Percentiles rank a stretch among this genome's conserved stretches.
phyloP scores from a whole-genome alignment of 2,329 filamentous ascomycete species.

The Ceratocystiopsis sp. region DNA sequence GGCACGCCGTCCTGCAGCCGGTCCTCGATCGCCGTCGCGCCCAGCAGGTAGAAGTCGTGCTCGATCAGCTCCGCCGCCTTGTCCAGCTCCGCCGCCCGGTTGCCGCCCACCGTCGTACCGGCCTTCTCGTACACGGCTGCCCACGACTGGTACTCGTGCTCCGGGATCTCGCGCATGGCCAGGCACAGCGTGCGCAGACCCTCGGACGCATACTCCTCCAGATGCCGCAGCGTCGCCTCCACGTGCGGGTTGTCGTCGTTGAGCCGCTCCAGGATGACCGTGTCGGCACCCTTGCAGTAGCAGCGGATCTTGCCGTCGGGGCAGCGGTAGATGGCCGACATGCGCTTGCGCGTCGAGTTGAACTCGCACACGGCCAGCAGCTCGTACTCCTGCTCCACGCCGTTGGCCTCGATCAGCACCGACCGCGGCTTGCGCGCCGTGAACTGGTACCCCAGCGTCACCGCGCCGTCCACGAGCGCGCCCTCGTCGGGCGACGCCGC shows the following conservation, averaged over 20 bases:
- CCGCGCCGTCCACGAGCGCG: conserved; percentile 84
- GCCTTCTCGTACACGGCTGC: conserved; percentile 72
- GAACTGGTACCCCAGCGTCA: conserved; percentile 74
- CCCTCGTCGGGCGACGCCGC: conserved; percentile 95
- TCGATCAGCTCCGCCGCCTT: conserved; percentile 95
- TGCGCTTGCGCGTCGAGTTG: conserved; percentile 91
- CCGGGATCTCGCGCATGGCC: conserved; percentile 82
- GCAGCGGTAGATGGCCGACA: conserved; percentile 94
- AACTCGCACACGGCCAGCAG: conserved; percentile 96
- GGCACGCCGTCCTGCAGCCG: conserved; percentile 92
- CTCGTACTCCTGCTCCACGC: conserved; percentile 65
- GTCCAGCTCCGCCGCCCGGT: conserved; percentile 84
- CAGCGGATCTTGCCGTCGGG: conserved; percentile 88
- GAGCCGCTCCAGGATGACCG: conserved; percentile 86
- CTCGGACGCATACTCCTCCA: conserved; percentile 98
- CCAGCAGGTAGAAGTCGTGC: conserved; percentile 75
- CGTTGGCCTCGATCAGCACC: conserved; percentile 67
- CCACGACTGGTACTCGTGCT: conserved; percentile 83
- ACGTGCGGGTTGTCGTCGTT: conserved; percentile 70
- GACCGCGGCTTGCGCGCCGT: conserved; percentile 75
- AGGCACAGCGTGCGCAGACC: conserved; percentile 88
- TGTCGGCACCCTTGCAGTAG: conserved; percentile 95
- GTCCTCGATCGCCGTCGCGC: conserved; percentile 94
- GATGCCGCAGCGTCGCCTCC: conserved; percentile 76
- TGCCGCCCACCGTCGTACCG: conserved; percentile 77